phyloP scores from a whole-genome alignment of 2,329 filamentous ascomycete species.

The Elsinoe arachidis region DNA sequence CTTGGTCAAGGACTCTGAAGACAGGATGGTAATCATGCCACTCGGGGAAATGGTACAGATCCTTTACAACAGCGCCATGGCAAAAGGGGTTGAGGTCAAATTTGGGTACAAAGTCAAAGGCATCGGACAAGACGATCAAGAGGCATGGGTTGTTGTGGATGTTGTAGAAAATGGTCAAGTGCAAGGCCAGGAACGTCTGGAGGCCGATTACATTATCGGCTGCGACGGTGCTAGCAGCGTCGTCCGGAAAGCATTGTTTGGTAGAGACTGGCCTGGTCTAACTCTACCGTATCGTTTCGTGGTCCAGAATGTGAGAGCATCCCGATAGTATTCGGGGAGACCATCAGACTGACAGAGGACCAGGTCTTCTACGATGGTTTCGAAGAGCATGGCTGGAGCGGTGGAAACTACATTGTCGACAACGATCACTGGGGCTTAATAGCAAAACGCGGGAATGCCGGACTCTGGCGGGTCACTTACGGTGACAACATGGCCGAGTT shows the following conservation, averaged over 20 bases:
- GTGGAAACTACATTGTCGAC: slow-evolving; percentile 19
- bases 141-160: slow-evolving; percentile 22
- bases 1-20: slow-evolving; percentile 19
- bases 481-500: slow-evolving; percentile 27
- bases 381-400: neutral
- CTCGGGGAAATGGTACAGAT: slow-evolving; percentile 22
- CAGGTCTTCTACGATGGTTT: slow-evolving; percentile 6
- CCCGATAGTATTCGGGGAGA: neutral
- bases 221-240: slow-evolving; percentile 48
- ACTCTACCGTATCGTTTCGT: slow-evolving; percentile 22
- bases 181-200: slow-evolving; percentile 15
- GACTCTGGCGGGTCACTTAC: slow-evolving; percentile 36
- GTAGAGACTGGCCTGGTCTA: slow-evolving; percentile 16
- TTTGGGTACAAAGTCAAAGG: slow-evolving; percentile 20
- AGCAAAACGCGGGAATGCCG: slow-evolving; percentile 21
- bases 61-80: slow-evolving; percentile 20
- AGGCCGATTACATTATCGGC: slow-evolving; percentile 47
- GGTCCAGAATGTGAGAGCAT: slow-evolving; percentile 23
- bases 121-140: slow-evolving; percentile 20
- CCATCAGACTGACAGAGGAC: neutral
- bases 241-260: slow-evolving; percentile 33
- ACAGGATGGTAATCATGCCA: slow-evolving; percentile 18
- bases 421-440: slow-evolving; percentile 27
- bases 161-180: slow-evolving; percentile 18
- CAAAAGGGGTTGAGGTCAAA: slow-evolving; percentile 21